Evolutionary conservation across 768 basidiomycete species (phyloP).

Genomic region (Auricularia sp.): DNA sequence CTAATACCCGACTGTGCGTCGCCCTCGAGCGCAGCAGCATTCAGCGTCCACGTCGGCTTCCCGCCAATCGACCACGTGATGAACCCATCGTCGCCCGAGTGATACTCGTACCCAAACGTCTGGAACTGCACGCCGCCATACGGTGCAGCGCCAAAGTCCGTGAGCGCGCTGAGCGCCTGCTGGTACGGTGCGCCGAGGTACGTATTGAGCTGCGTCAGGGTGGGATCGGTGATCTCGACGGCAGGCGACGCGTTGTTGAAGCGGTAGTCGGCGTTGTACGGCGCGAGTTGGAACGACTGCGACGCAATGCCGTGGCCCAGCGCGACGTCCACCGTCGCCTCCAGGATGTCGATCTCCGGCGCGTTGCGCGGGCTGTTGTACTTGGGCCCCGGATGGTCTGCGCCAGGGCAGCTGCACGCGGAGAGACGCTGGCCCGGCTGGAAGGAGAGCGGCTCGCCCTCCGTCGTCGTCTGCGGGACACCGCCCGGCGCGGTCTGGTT

Average conservation of each 20-base stretch:
- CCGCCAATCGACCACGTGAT: constrained; percentile 76
- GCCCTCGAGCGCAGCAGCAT: constrained; percentile 54
- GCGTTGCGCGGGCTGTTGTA: constrained; percentile 57
- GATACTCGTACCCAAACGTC: constrained; percentile 23
- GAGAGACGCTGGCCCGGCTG: constrained; percentile 82
- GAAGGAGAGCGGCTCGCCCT: constrained; percentile 54
- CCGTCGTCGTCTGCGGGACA: constrained; percentile 41
- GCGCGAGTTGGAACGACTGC: constrained; percentile 73
- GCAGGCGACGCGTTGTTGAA: constrained; percentile 46
- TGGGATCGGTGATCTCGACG: constrained; percentile 42
- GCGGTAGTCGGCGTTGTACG: constrained; percentile 62
- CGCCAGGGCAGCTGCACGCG: constrained; percentile 77
- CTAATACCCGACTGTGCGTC: constrained; percentile 49
- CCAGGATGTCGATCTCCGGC: constrained; percentile 90
- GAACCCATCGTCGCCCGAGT: constrained; percentile 42
- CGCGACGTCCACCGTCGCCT: constrained; percentile 59
- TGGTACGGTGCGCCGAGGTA: constrained; percentile 67
- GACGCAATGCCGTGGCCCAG: constrained; percentile 55
- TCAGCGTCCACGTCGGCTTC: constrained; percentile 60
- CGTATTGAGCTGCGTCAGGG: constrained; percentile 46
- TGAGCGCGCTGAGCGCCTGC: constrained; percentile 63
- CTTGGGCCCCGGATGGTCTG: constrained; percentile 82
- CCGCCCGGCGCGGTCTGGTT: constrained; percentile 51
- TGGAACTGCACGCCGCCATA: constrained; percentile 49
- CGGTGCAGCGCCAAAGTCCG: constrained; percentile 40